phyloP scores from a whole-genome alignment of 371 early-diverging fungal genomes.

The Circinella minor region DNA sequence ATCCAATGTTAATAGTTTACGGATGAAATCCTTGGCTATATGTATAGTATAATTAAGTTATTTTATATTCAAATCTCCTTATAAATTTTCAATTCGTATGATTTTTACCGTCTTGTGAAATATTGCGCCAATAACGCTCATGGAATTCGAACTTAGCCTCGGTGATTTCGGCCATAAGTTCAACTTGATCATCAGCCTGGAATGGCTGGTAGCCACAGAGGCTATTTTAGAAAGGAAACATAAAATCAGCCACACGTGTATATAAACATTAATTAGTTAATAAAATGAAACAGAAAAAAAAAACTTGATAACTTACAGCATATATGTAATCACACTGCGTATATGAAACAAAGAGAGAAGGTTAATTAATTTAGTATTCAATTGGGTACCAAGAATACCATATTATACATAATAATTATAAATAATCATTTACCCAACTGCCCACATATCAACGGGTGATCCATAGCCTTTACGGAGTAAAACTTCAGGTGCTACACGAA shows the following conservation, averaged over 20 bases:
- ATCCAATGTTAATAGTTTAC: conserved; percentile 70
- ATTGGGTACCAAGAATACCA: background rate
- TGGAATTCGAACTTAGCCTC: conserved; percentile 73
- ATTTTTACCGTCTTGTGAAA: conserved; percentile 66
- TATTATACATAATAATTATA: background rate
- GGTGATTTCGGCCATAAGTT: conserved; percentile 65
- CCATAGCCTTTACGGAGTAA: conserved; percentile 13
- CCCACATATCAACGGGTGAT: conserved; percentile 27
- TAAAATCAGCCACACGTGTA: background rate
- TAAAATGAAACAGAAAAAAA: background rate
- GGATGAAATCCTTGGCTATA: conserved; percentile 89
- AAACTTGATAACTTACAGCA: conserved; percentile 49
- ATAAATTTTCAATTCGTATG: background rate
- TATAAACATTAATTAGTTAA: too few relatives aligned
- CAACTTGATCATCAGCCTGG: conserved; percentile 60
- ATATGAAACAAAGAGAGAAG: background rate
- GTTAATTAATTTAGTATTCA: background rate
- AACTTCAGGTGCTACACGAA: conserved; percentile 82
- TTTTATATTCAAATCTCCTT: too few relatives aligned
- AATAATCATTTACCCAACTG: conserved; percentile 50
- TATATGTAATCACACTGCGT: conserved; percentile 69
- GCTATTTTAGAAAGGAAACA: background rate
- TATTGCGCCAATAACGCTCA: conserved; percentile 77
- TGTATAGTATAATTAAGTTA: background rate
- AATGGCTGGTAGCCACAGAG: conserved; percentile 80